Evolutionary conservation across 1,139 yeast species (phyloP), one percentile per base, ranked within the genome.

Genomic region (Saccharomyces hybrid): DNA sequence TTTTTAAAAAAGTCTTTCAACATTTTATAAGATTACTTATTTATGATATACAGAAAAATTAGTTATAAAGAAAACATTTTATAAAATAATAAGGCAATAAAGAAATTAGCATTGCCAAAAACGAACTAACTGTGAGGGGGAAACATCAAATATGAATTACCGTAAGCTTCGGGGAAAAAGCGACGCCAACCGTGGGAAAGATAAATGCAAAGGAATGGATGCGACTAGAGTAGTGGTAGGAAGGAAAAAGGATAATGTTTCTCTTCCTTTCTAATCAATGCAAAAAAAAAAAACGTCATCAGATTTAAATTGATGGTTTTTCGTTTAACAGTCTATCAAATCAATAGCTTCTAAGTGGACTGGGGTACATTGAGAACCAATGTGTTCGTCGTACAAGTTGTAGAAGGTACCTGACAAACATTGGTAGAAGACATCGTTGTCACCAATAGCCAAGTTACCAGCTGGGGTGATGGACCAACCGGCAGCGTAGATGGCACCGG

Each of bases 401-500:
- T 83, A 85, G 83, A 86, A 86, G 67, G 77, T 77, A 66, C 95
- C 95, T 42, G 90, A 84, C 64, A 79, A 73, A 78, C 95, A 86
- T 77, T 85, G 89, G 81, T 80, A 86, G 83, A 86, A 86, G 61
- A 76, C 75, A 60, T 80, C 79, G 56, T 72, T 69, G 73, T 77
- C 75, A 75, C 93, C 93, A 62, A 86, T 75, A 58, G 88, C 88
- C 70, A 86, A 82, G 75, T 75, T 68, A 64, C 88, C 88, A 55
- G 81, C 84, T 55, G 70, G 65, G 56, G 83, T 76, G 62, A 84
- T 72, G 53, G 86, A 76, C 91, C 91, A 86, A 62, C 93, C 91
- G 58, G 83, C 87, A 71, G 91, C 91, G 73, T 82, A 84, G 72
- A 85, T 82, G 63, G 89, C 78, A 73, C 91, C 93, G 56, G 90